These are phyloP conservation scores for Hapsidospora chrysogenum DNA, from an alignment of 495 filamentous ascomycete species.

Conservation along the genomic window DNA sequence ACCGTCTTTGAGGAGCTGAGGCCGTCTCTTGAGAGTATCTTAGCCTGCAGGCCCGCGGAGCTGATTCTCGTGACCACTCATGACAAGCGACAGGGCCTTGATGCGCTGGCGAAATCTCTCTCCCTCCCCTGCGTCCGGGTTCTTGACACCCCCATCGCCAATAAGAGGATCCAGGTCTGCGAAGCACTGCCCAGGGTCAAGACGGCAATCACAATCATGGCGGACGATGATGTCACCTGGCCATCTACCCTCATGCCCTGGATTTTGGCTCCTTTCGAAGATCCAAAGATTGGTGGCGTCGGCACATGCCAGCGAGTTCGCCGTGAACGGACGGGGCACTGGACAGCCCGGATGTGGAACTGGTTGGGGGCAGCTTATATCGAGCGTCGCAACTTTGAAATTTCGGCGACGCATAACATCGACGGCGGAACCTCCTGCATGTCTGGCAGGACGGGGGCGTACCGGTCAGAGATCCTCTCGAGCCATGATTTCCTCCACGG, in stretches of 20 bases:
- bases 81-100: constrained; percentile 29
- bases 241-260: constrained; percentile 58
- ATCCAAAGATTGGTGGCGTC: constrained; percentile 59
- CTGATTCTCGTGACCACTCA: constrained; percentile 38
- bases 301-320: constrained; percentile 70
- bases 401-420: constrained; percentile 68
- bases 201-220: constrained; percentile 63
- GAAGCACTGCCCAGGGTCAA: constrained; percentile 59
- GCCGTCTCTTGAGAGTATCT: constrained; percentile 33
- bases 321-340: constrained; percentile 37
- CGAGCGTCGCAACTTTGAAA: constrained; percentile 75
- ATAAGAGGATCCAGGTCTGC: constrained; percentile 76
- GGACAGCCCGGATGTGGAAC: constrained; percentile 45
- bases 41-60: constrained; percentile 32
- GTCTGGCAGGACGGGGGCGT: constrained; percentile 73
- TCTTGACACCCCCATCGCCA: constrained; percentile 27
- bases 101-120: constrained; percentile 24
- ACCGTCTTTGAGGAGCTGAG: constrained; percentile 35
- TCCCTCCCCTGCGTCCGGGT: constrained; percentile 22
- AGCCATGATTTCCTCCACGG: constrained; percentile 53
- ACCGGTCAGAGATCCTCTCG: constrained; percentile 66
- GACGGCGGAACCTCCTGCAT: constrained; percentile 80
- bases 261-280: constrained; percentile 75
- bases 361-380: constrained; percentile 73
- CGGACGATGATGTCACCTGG: constrained; percentile 82